phyloP scores from a whole-genome alignment of 805 yeast species.

The Zygotorulaspora sp. region DNA sequence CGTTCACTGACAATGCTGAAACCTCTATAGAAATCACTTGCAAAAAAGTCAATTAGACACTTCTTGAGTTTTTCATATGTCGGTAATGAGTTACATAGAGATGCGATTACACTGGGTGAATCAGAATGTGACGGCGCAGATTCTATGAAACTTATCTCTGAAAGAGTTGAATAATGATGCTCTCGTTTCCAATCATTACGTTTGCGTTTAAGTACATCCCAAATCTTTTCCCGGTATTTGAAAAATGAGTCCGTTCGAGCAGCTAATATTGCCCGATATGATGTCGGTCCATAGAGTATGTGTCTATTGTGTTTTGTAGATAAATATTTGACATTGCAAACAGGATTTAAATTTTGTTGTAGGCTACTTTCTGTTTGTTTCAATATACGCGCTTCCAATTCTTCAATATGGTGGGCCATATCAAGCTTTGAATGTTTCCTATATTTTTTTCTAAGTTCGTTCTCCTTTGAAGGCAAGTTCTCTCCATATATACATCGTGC shows the following conservation, averaged over 20 bases:
- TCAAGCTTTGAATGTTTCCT: constrained; percentile 1
- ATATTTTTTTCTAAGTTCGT: constrained; percentile 2
- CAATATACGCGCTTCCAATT: constrained; percentile 1
- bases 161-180: constrained; percentile 3
- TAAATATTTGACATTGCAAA: constrained; percentile 2
- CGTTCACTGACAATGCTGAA: constrained; percentile 9
- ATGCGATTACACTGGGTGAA: constrained; percentile 5
- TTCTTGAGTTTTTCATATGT: constrained; percentile 8
- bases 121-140: neutral
- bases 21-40: constrained; percentile 6
- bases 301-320: constrained; percentile 7
- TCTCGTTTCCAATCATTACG: constrained; percentile 6
- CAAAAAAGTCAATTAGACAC: constrained; percentile 9
- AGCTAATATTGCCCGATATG: constrained; percentile 2
- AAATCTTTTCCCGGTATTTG: constrained; percentile 3
- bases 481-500: constrained; percentile 1
- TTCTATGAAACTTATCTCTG: constrained; percentile 4
- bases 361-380: too few species aligned
- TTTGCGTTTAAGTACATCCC: constrained; percentile 2
- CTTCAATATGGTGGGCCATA: constrained; percentile 6
- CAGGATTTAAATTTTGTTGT: neutral
- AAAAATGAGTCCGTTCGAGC: constrained; percentile 1
- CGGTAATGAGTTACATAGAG: constrained; percentile 12
- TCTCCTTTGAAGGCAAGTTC: neutral
- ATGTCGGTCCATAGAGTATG: constrained; percentile 9